These are phyloP conservation scores for Candida adriatica DNA, from an alignment of 805 yeast genomes.

Conservation along the genomic window DNA sequence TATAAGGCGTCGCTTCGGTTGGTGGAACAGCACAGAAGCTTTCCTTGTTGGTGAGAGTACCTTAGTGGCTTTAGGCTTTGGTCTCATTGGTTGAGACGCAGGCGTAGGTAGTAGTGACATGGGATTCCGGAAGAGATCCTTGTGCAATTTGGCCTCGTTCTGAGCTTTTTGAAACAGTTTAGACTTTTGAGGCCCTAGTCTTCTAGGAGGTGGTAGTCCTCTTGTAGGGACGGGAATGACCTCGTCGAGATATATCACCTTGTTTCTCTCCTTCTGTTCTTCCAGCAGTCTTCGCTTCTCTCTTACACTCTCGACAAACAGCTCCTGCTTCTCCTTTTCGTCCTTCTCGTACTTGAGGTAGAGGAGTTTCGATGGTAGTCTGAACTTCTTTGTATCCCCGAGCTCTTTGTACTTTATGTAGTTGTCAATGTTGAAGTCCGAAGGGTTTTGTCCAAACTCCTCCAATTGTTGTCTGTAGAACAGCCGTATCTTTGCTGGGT, in stretches of 20 bases:
- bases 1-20: too few species aligned
- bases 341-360: conserved; percentile 29
- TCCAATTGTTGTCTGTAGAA: conserved; percentile 19
- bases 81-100: too few species aligned
- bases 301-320: conserved; percentile 29
- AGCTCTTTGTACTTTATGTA: conserved; percentile 11
- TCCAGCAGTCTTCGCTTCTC: conserved; percentile 23
- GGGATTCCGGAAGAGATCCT: conserved; percentile 19
- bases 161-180: conserved; percentile 21
- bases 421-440: conserved; percentile 11
- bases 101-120: too few species aligned
- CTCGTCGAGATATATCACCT: conserved; percentile 20
- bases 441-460: conserved; percentile 9
- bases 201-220: background rate
- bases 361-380: conserved; percentile 29
- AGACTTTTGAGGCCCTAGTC: conserved; percentile 12
- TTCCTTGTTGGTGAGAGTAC: too few species aligned
- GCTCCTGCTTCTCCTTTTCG: conserved; percentile 25
- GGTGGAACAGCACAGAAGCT: too few species aligned
- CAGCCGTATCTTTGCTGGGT: conserved; percentile 11
- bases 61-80: too few species aligned
- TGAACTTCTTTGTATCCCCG: conserved; percentile 20
- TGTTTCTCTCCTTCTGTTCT: conserved; percentile 27
- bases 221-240: conserved; percentile 14
- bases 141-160: conserved; percentile 15